Evolutionary conservation across 192 early-diverging fungal species (phyloP).

Genomic region (Rhizophagus prolifer): DNA sequence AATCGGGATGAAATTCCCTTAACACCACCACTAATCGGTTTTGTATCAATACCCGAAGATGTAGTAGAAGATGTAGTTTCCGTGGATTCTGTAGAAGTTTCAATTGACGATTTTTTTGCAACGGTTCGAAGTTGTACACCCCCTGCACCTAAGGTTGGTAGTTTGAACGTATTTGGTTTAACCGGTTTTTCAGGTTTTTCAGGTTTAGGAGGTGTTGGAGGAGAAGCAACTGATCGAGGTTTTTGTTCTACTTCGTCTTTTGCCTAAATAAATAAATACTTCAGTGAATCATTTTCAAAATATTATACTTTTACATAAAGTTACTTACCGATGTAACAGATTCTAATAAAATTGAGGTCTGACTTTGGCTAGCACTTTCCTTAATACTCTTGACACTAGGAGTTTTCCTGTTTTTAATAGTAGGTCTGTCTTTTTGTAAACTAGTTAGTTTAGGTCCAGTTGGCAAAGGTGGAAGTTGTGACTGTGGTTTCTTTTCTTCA

Average conservation of each 20-base stretch:
- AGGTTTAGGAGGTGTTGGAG: constrained; percentile 21
- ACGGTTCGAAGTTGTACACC: constrained; percentile 30
- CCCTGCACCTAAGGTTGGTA: constrained; percentile 37
- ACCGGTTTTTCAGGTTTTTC: constrained; percentile 43
- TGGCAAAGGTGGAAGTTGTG: constrained; percentile 34
- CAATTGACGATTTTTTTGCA: constrained; percentile 10
- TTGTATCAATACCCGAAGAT: neutral
- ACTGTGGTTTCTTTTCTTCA: constrained; percentile 36
- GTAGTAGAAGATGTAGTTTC: constrained; percentile 13
- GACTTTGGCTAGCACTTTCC: neutral
- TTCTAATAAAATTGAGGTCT: constrained; percentile 6
- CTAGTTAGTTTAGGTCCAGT: constrained; percentile 29
- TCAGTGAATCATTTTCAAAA: neutral
- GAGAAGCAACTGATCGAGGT: constrained; percentile 1
- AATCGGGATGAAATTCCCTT: constrained; percentile 39
- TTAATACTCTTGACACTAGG: neutral
- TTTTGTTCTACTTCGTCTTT: constrained; percentile 18
- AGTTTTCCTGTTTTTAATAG: constrained; percentile 1
- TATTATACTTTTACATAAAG: neutral
- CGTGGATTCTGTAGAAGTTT: constrained; percentile 5
- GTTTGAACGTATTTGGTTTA: constrained; percentile 39
- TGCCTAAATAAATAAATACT: neutral
- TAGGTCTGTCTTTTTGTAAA: neutral
- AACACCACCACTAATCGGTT: constrained; percentile 37
- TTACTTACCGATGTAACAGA: constrained; percentile 1